Evolutionary conservation across 2,329 filamentous ascomycete genomes (phyloP).

Genomic region (Penicillium janthinellum): DNA sequence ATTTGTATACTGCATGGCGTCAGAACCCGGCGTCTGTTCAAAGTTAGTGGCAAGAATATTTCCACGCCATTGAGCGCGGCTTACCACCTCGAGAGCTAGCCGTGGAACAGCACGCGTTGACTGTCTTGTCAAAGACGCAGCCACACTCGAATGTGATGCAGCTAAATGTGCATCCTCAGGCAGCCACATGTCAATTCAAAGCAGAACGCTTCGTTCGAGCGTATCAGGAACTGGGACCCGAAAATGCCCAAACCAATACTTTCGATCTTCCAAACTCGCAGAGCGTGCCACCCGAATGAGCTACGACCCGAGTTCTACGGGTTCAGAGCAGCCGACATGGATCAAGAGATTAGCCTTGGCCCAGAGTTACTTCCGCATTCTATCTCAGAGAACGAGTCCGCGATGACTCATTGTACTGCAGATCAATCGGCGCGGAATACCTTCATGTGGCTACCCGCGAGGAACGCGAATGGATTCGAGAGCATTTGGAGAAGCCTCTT

Average conservation of each 20-base stretch:
- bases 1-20: conserved; percentile 99
- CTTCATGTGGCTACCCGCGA: conserved; percentile 96
- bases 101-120: conserved; percentile 49
- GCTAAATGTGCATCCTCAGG: conserved; percentile 83
- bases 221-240: conserved; percentile 94
- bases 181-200: conserved; percentile 78
- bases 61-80: conserved; percentile 96
- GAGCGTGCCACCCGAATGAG: conserved; percentile 81
- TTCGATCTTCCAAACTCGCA: conserved; percentile 86
- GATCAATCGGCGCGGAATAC: conserved; percentile 93
- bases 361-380: conserved; percentile 93
- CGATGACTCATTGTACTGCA: conserved; percentile 72
- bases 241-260: conserved; percentile 96
- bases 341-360: conserved; percentile 84
- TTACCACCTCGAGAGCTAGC: conserved; percentile 70
- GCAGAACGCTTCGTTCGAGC: conserved; percentile 94
- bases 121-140: background rate
- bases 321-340: conserved; percentile 89
- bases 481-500: conserved; percentile 86
- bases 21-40: conserved; percentile 88
- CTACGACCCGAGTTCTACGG: conserved; percentile 87
- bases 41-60: conserved; percentile 97
- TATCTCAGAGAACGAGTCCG: conserved; percentile 80
- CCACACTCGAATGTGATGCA: conserved; percentile 85
- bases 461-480: conserved; percentile 96